Conservation (phyloP, 805 yeast genomes). For the Clavispora fructus region DNA sequence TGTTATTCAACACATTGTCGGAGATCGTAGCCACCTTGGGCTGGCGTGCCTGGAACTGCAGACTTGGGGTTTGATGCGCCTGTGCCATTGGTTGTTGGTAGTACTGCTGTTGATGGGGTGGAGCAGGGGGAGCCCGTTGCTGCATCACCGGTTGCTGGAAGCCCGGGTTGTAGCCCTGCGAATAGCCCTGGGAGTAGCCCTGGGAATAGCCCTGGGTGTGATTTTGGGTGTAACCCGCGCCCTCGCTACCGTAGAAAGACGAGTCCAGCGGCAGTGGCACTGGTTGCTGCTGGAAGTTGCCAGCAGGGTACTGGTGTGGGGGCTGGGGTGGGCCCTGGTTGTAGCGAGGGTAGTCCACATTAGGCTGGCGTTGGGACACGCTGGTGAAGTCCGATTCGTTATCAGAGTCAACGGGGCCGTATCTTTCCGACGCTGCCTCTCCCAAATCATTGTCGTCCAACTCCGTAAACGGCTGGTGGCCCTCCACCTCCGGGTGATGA, state of each 20-base stretch:
- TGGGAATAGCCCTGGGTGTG: constrained; percentile 5
- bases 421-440: constrained; percentile 7
- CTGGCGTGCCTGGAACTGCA: constrained; percentile 13
- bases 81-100: constrained; percentile 3
- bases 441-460: constrained; percentile 19
- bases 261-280: background rate
- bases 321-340: constrained; percentile 2
- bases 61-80: background rate
- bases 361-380: constrained; percentile 71
- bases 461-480: constrained; percentile 42
- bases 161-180: constrained; percentile 2
- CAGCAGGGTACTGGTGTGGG: constrained; percentile 3
- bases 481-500: constrained; percentile 42
- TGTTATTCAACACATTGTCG: constrained; percentile 32
- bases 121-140: background rate
- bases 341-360: constrained; percentile 34
- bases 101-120: constrained; percentile 6
- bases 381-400: constrained; percentile 67
- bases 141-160: background rate
- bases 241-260: constrained; percentile 13
- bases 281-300: constrained; percentile 2
- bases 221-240: constrained; percentile 5
- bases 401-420: constrained; percentile 26
- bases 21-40: constrained; percentile 28
- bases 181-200: constrained; percentile 5